These are phyloP conservation scores for Apiospora sp. DNA, from an alignment of 2,329 filamentous ascomycete species.

Conservation along the genomic window DNA sequence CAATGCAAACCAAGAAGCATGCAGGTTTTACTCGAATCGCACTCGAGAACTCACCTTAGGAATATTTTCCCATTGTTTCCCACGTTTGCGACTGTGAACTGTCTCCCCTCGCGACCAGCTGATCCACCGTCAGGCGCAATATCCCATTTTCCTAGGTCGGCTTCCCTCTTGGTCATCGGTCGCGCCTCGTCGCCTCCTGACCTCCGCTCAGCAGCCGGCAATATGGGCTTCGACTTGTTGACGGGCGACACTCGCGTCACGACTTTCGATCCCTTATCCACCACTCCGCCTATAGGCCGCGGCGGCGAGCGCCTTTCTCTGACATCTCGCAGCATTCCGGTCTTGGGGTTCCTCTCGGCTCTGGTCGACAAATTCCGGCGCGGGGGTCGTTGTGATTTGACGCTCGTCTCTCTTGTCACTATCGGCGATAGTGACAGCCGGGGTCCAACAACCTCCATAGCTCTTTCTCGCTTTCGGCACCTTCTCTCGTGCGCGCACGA, in stretches of 20 bases:
- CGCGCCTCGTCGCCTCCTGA: slow-evolving; percentile 40
- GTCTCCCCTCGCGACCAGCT: slow-evolving; percentile 69
- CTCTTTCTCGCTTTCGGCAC: not conserved
- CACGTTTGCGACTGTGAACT: slow-evolving; percentile 83
- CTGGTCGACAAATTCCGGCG: slow-evolving; percentile 35
- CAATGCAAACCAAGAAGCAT: not conserved
- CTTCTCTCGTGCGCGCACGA: not conserved
- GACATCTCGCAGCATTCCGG: slow-evolving; percentile 32
- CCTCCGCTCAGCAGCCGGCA: slow-evolving; percentile 39
- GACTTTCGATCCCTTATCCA: slow-evolving; percentile 31
- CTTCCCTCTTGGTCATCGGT: slow-evolving; percentile 54
- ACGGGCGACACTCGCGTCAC: slow-evolving; percentile 36
- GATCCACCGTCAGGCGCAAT: slow-evolving; percentile 68
- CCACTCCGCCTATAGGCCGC: slow-evolving; percentile 25
- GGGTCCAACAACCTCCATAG: slow-evolving; percentile 41
- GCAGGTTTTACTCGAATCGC: slow-evolving; percentile 1
- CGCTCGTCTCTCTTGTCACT: slow-evolving; percentile 31
- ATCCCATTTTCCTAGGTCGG: slow-evolving; percentile 63
- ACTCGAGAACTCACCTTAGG: slow-evolving; percentile 67
- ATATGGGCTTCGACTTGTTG: slow-evolving; percentile 37
- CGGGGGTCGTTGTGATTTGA: slow-evolving; percentile 33
- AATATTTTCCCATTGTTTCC: slow-evolving; percentile 86
- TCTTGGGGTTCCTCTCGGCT: slow-evolving; percentile 33
- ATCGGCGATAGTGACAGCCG: slow-evolving; percentile 36
- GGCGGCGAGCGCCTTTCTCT: slow-evolving; percentile 35